Evolutionary conservation across 2,329 filamentous ascomycete species (phyloP), one percentile per base, ranked within the genome.

Genomic region (Neofusicoccum laricinum): DNA sequence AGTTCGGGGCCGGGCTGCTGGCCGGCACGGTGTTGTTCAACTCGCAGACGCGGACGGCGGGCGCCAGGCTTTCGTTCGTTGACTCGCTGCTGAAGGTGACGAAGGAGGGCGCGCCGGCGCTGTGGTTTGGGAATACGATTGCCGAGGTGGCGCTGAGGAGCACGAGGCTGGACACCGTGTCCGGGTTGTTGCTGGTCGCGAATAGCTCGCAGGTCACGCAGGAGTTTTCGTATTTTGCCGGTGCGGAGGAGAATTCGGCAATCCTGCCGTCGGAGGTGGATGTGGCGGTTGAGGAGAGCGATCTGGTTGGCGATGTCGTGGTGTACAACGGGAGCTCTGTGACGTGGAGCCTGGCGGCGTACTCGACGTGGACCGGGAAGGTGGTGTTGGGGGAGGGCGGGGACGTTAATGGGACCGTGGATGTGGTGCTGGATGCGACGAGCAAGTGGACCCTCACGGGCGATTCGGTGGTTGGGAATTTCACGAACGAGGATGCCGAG

Each of bases 61-160:
- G 72, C 2, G 68, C 70, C 0, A 57, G 48, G 2, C 55, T 75
- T 10, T 68, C 65, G 10, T 61, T 76, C 8, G 65, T 62, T 3
- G 67, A 70, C 46, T 69, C 69, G 5, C 69, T 68, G 25, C 67
- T 75, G 4, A 65, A 49, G 6, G 69, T 38, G 3, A 34, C 36
- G 1, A 21, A 4, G 5, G 2, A 34, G 10, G 25, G 14, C n/a
- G 36, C 70, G 32, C 70, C 74, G 10, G 72, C 67, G 3, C 58
- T 75, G 2, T 76, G 73, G 74, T 75, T 75, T 51, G 74, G 73
- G 14, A 75, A 76, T 55, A 41, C 67, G 4, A 72, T 75, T 50
- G 66, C 63, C 25, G 51, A 61, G 2, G 69, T 67, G 14, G 30
- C 58, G 1, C 30, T 71, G 41, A 38, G 68, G 57, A 41, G 64